A percentile compares a stretch with the other conserved stretches of the same genome.
Conservation (phyloP, 2,329 filamentous ascomycete genomes). For the Exophiala aquamarina region DNA sequence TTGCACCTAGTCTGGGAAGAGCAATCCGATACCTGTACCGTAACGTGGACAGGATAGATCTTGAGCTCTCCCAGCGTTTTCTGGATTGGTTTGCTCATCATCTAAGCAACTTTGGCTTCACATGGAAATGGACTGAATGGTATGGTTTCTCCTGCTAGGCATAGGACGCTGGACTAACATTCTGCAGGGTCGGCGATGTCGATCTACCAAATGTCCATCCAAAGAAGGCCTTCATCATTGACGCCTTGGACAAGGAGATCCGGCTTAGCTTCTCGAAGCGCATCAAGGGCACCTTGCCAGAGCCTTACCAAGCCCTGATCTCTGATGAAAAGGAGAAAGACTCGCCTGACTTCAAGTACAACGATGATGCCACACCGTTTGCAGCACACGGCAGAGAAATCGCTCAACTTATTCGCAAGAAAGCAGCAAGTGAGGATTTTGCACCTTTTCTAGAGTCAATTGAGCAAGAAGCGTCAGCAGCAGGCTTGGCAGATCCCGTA, state of each 20-base stretch:
- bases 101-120: conserved; percentile 97
- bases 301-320: conserved; percentile 78
- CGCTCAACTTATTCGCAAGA: conserved; percentile 74
- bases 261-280: conserved; percentile 93
- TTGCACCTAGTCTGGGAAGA: conserved; percentile 87
- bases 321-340: conserved; percentile 88
- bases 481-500: conserved; percentile 68
- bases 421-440: conserved; percentile 83
- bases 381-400: conserved; percentile 81
- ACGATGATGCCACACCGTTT: conserved; percentile 73
- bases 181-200: conserved; percentile 71
- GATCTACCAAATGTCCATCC: conserved; percentile 74
- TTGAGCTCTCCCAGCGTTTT: conserved; percentile 84
- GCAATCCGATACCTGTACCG: conserved; percentile 91
- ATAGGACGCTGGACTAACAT: not conserved
- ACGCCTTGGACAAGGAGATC: conserved; percentile 93
- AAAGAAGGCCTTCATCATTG: conserved; percentile 88
- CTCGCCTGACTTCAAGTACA: conserved; percentile 92
- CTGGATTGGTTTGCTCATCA: conserved; percentile 98
- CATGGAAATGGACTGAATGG: conserved; percentile 99
- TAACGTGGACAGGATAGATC: conserved; percentile 76
- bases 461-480: conserved; percentile 72
- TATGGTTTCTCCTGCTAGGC: conserved; percentile 37
- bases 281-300: conserved; percentile 89
- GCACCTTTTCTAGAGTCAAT: conserved; percentile 77